Evolutionary conservation across 805 yeast species (phyloP), one percentile per base, ranked within the genome.

Genomic region (Clavispora vitiphila): DNA sequence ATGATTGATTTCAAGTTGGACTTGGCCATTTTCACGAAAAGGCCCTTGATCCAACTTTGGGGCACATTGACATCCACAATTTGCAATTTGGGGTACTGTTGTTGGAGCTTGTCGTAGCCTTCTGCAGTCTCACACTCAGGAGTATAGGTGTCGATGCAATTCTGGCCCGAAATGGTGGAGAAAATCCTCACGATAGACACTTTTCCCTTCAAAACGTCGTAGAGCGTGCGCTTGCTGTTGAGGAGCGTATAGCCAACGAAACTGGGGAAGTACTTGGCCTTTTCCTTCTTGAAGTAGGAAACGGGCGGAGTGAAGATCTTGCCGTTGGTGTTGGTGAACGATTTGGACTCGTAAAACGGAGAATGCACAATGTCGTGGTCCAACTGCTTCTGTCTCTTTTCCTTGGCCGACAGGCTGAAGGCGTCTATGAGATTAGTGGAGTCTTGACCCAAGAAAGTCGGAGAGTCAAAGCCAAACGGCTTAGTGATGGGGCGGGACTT

Each of bases 251-350:
- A 71, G 0, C 82, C 91, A 20, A 64, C 58, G 44, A 91, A 69
- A 56, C 89, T 89, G 8, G 98, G 96, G 65, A 93, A 87, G 58
- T 78, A 93, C 36, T 79, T 64, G 0, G 97, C 72, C 55, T 76
- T 83, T 7, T 85, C 90, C 10, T 70, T 64, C 45, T 76, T 77
- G 76, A 91, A 90, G 52, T 77, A 83, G 1, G 89, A 77, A n/a
- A 76, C 70, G 1, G 98, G 98, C 0, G 96, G 77, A 14, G 74
- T 67, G 67, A 89, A 93, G 48, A 90, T 71, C 63, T 89, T 88
- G 19, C 98, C 99, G 29, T 80, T 76, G 2, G 91, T 86, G 51
- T 82, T 83, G 24, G 38, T 48, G 39, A 54, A 69, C 2, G 73
- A 67, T 44, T 68, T 67, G 26, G 69, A 58, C 42, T 69, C 75